Percentiles rank a stretch among this genome's conserved stretches.
Conservation (phyloP, 495 filamentous ascomycete genomes). For the Trichoderma gamsii region DNA sequence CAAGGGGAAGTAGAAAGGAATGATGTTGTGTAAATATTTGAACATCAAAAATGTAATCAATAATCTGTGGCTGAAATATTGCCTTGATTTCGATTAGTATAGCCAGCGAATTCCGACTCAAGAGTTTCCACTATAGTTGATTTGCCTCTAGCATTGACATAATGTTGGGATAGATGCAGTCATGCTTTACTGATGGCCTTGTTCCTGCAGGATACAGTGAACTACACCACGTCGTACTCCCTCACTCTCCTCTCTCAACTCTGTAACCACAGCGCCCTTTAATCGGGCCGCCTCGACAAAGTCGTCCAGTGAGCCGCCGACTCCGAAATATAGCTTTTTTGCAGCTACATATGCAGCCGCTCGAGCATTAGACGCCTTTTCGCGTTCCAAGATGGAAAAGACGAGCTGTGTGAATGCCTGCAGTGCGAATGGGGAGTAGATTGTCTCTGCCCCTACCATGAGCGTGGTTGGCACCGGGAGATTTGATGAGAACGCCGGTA, state of each 20-base stretch:
- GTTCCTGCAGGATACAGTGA: slow-evolving; percentile 29
- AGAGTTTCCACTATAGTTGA: not conserved
- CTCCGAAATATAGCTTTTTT: slow-evolving; percentile 93
- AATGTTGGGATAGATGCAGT: not conserved
- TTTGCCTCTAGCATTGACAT: not conserved
- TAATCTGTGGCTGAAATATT: not conserved
- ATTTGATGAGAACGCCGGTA: slow-evolving; percentile 21
- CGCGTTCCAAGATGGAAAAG: slow-evolving; percentile 53
- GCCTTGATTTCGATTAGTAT: no score
- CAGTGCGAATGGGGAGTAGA: slow-evolving; percentile 79
- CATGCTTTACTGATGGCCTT: not conserved
- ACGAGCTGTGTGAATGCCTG: slow-evolving; percentile 68
- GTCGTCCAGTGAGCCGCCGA: slow-evolving; percentile 87
- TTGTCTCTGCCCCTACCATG: slow-evolving; percentile 86
- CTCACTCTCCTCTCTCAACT: slow-evolving; percentile 57
- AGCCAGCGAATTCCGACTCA: no score
- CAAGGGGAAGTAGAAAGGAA: slow-evolving; percentile 40
- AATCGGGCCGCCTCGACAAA: slow-evolving; percentile 61
- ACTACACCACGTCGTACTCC: slow-evolving; percentile 53
- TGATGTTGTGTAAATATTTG: slow-evolving; percentile 15
- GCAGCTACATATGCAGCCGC: slow-evolving; percentile 75
- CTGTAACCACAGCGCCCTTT: slow-evolving; percentile 49
- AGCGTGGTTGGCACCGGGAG: slow-evolving; percentile 34
- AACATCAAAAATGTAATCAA: not conserved
- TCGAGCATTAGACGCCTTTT: slow-evolving; percentile 30